Conservation (phyloP, 179 eudicot genomes). For the Patellifolia procumbens region DNA sequence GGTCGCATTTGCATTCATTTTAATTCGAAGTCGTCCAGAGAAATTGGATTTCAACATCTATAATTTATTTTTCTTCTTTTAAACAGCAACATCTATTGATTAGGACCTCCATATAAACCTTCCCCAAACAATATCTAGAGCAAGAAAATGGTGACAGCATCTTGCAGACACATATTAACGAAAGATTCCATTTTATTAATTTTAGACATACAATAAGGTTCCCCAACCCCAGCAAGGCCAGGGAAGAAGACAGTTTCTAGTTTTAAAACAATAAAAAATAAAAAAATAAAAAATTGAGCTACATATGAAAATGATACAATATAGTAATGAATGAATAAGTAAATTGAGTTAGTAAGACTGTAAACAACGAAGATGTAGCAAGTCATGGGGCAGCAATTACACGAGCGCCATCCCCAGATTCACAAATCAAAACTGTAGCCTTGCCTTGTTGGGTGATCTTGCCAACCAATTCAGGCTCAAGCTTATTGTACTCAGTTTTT, state of each 20-base stretch:
- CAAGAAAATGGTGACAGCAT: no score
- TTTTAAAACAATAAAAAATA: no score
- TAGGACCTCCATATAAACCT: no score
- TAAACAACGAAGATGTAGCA: background rate
- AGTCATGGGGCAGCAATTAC: conserved; percentile 42
- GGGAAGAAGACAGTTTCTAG: no score
- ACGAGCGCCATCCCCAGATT: conserved; percentile 77
- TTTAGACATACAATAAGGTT: background rate
- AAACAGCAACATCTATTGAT: no score
- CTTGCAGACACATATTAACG: background rate
- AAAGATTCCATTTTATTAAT: background rate
- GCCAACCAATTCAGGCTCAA: conserved; percentile 66
- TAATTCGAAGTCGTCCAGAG: no score
- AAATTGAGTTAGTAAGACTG: background rate
- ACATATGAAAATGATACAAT: background rate
- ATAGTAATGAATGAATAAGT: background rate
- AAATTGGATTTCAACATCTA: no score
- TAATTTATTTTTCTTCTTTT: no score
- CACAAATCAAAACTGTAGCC: conserved; percentile 67
- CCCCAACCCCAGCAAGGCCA: no score
- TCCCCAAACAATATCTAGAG: no score
- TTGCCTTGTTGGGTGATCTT: conserved; percentile 41
- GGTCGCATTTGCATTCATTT: no score
- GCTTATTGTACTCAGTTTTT: conserved; percentile 59
- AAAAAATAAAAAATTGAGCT: background rate